Percentiles rank a stretch among this genome's conserved stretches.
Evolutionary conservation across 1,284 basidiomycete species (phyloP).

Genomic region (Cutaneotrichosporon sp.): DNA sequence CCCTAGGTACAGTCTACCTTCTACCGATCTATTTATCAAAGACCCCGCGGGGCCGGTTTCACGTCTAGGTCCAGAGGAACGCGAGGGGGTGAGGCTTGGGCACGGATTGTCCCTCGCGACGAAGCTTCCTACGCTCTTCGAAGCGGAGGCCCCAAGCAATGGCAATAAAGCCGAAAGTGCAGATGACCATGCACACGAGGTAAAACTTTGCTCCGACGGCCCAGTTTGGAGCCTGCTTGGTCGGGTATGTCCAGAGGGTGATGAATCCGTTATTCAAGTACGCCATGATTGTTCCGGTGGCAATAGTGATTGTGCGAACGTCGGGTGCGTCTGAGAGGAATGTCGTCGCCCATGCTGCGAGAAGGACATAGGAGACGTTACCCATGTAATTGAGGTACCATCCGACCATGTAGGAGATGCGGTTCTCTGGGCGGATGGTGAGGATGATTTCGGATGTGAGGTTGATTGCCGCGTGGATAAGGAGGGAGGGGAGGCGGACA

Average conservation of each 20-base stretch:
- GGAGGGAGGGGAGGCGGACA: slow-evolving; percentile 19
- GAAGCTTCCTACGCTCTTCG: slow-evolving; percentile 19
- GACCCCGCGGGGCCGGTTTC: too few relatives aligned
- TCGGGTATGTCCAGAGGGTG: slow-evolving; percentile 20
- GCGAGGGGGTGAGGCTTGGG: slow-evolving; percentile 12
- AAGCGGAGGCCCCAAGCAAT: slow-evolving; percentile 21
- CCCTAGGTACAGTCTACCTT: neutral
- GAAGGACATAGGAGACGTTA: slow-evolving; percentile 13
- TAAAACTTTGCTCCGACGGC: slow-evolving; percentile 22
- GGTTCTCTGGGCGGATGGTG: slow-evolving; percentile 13
- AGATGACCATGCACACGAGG: slow-evolving; percentile 19
- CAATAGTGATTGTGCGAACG: slow-evolving; percentile 16
- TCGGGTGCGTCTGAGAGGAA: slow-evolving; percentile 19
- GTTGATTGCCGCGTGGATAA: slow-evolving; percentile 18
- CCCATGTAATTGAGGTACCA: slow-evolving; percentile 23
- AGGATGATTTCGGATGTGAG: slow-evolving; percentile 19
- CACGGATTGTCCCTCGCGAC: slow-evolving; percentile 11
- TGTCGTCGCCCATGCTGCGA: slow-evolving; percentile 17
- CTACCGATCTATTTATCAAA: neutral
- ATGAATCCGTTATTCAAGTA: slow-evolving; percentile 23
- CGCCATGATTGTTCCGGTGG: slow-evolving; percentile 20
- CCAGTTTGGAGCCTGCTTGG: slow-evolving; percentile 22
- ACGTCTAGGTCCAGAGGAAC: slow-evolving; percentile 22
- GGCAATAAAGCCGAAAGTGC: slow-evolving; percentile 13
- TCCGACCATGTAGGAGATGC: slow-evolving; percentile 15